Evolutionary conservation across 1,284 basidiomycete genomes (phyloP).

Genomic region (Amylostereum areolatum): DNA sequence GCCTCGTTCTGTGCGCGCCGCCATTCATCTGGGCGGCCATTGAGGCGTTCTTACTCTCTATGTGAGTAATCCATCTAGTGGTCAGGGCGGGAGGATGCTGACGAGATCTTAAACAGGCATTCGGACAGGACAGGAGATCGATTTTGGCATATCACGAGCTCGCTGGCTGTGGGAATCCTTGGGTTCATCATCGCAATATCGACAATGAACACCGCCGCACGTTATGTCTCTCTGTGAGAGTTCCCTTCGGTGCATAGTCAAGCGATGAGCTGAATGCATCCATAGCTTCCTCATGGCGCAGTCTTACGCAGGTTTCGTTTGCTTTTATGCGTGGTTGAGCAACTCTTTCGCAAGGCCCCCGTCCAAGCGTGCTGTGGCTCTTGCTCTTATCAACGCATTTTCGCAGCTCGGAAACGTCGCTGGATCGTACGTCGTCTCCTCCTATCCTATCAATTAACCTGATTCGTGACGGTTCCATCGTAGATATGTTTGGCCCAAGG

Average conservation of each 20-base stretch:
- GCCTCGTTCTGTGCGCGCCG: slow-evolving; percentile 69
- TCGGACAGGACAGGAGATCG: slow-evolving; percentile 65
- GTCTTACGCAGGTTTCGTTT: slow-evolving; percentile 65
- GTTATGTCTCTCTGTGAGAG: slow-evolving; percentile 66
- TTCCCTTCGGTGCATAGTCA: neutral
- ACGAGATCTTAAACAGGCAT: slow-evolving; percentile 36
- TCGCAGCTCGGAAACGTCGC: slow-evolving; percentile 67
- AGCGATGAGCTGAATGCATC: neutral
- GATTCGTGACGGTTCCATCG: neutral
- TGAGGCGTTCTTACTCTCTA: slow-evolving; percentile 41
- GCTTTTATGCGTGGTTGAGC: slow-evolving; percentile 66
- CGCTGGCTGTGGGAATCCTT: slow-evolving; percentile 52
- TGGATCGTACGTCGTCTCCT: slow-evolving; percentile 47
- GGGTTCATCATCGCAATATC: slow-evolving; percentile 70
- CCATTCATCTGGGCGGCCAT: slow-evolving; percentile 69
- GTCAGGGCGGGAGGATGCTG: slow-evolving; percentile 12
- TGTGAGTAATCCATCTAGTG: slow-evolving; percentile 24
- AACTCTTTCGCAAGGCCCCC: slow-evolving; percentile 62
- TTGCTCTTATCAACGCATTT: slow-evolving; percentile 68
- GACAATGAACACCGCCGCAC: slow-evolving; percentile 58
- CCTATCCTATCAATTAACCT: too few species aligned
- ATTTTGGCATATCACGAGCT: slow-evolving; percentile 54
- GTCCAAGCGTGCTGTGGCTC: slow-evolving; percentile 67
- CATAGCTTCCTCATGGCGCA: slow-evolving; percentile 69
- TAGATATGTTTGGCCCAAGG: slow-evolving; percentile 33